These are phyloP conservation scores for Monilinia fructigena DNA, from an alignment of 2,329 filamentous ascomycete genomes.

Conservation along the genomic window DNA sequence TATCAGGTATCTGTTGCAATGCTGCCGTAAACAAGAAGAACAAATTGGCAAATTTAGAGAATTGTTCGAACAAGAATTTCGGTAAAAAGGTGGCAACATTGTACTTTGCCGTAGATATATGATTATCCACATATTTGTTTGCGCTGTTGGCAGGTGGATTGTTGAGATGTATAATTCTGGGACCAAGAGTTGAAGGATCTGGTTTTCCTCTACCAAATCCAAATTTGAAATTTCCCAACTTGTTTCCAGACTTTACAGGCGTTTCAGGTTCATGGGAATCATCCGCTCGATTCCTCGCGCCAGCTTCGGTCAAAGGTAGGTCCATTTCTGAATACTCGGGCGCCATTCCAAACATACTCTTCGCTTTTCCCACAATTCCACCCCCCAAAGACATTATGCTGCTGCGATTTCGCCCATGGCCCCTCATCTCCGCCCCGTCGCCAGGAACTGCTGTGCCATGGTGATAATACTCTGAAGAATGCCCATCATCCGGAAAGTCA, in stretches of 20 bases:
- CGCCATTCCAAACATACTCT: slow-evolving; percentile 86
- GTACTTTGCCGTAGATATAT: slow-evolving; percentile 97
- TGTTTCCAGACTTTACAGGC: slow-evolving; percentile 48
- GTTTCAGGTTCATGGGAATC: slow-evolving; percentile 47
- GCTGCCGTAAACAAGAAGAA: slow-evolving; percentile 98
- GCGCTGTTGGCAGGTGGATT: slow-evolving; percentile 87
- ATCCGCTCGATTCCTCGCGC: slow-evolving; percentile 48
- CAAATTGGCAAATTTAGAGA: slow-evolving; percentile 97
- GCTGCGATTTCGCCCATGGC: slow-evolving; percentile 73
- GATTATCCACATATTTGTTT: slow-evolving; percentile 93
- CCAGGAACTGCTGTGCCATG: slow-evolving; percentile 61
- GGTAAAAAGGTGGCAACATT: slow-evolving; percentile 89
- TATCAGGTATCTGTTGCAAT: slow-evolving; percentile 89
- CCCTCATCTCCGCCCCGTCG: slow-evolving; percentile 50
- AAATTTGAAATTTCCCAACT: slow-evolving; percentile 82
- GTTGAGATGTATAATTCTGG: slow-evolving; percentile 91
- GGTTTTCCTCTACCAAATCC: slow-evolving; percentile 81
- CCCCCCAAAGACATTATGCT: slow-evolving; percentile 86
- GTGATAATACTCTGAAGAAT: slow-evolving; percentile 72
- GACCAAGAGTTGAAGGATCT: slow-evolving; percentile 87
- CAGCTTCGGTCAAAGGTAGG: slow-evolving; percentile 82
- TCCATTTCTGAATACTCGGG: slow-evolving; percentile 96
- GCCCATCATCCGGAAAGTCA: slow-evolving; percentile 74
- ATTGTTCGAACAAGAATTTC: slow-evolving; percentile 97
- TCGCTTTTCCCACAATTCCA: slow-evolving; percentile 81